Evolutionary conservation across 192 early-diverging fungal genomes (phyloP).

Genomic region (Coemansia aciculifera): DNA sequence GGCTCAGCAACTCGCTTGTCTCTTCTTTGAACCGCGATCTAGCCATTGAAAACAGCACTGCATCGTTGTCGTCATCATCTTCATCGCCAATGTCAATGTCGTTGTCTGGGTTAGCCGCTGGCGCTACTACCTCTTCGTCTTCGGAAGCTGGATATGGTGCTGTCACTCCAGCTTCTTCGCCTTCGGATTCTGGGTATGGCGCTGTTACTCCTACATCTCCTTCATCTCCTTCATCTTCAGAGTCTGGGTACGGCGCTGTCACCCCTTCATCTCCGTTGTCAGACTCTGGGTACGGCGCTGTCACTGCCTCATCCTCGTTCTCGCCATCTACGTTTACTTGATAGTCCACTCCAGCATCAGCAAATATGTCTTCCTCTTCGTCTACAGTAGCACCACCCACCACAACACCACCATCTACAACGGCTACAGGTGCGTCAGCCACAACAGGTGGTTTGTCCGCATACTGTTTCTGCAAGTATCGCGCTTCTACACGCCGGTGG

Average conservation of each 20-base stretch:
- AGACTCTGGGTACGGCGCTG: background rate
- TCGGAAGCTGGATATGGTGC: background rate
- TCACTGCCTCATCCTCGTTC: background rate
- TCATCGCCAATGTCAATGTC: background rate
- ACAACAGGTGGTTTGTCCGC: background rate
- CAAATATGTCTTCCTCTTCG: constrained; percentile 81
- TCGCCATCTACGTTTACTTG: constrained; percentile 26
- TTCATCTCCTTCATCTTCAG: background rate
- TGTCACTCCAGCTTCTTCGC: background rate
- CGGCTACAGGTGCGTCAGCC: constrained; percentile 27
- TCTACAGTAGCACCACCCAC: constrained; percentile 10
- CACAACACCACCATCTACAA: background rate
- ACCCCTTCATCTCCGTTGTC: background rate
- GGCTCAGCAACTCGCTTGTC: constrained; percentile 9
- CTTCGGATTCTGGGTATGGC: constrained; percentile 20
- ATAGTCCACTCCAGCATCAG: constrained; percentile 80
- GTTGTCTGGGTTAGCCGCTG: background rate
- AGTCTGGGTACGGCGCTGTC: constrained; percentile 8
- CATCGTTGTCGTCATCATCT: background rate
- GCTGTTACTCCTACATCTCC: background rate
- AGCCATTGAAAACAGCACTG: constrained; percentile 13
- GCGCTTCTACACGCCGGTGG: background rate
- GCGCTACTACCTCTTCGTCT: background rate
- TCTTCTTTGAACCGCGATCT: constrained; percentile 19
- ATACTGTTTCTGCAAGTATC: background rate